These are phyloP conservation scores for Colletotrichum neosansevieriae DNA, from an alignment of 2,329 filamentous ascomycete species.

Conservation along the genomic window DNA sequence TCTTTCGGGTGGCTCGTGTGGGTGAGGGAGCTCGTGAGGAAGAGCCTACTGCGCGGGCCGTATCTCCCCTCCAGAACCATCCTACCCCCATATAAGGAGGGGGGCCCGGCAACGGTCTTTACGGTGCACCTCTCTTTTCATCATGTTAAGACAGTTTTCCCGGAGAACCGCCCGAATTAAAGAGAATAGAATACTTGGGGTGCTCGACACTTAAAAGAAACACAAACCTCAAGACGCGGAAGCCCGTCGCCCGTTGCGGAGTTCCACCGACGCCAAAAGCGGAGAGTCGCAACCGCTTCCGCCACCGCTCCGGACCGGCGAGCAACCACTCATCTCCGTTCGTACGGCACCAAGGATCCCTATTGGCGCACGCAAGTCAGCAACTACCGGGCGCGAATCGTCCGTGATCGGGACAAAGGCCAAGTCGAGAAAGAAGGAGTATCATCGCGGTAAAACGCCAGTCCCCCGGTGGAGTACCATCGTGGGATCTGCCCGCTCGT, in stretches of 20 bases:
- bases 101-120: conserved; percentile 1
- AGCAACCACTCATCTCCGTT: conserved; percentile 19
- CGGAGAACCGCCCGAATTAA: conserved; percentile 32
- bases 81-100: conserved; percentile 33
- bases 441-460: not conserved
- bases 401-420: conserved; percentile 3
- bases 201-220: not conserved
- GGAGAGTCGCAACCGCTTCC: conserved; percentile 35
- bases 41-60: not conserved
- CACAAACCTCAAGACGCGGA: conserved; percentile 25
- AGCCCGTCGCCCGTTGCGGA: conserved; percentile 41
- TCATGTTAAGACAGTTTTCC: conserved; percentile 20
- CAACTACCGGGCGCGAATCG: not conserved
- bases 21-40: conserved; percentile 2
- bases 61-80: conserved; percentile 1
- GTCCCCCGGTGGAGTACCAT: conserved; percentile 1
- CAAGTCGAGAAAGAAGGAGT: conserved; percentile 1
- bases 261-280: conserved; percentile 39
- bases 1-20: conserved; percentile 29
- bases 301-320: conserved; percentile 31
- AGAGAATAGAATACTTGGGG: not conserved
- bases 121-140: conserved; percentile 13
- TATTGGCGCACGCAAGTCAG: not conserved
- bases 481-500: not conserved
- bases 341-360: conserved; percentile 4